phyloP scores from a whole-genome alignment of 352 stramenopile genomes.

The Plasmopara muralis region DNA sequence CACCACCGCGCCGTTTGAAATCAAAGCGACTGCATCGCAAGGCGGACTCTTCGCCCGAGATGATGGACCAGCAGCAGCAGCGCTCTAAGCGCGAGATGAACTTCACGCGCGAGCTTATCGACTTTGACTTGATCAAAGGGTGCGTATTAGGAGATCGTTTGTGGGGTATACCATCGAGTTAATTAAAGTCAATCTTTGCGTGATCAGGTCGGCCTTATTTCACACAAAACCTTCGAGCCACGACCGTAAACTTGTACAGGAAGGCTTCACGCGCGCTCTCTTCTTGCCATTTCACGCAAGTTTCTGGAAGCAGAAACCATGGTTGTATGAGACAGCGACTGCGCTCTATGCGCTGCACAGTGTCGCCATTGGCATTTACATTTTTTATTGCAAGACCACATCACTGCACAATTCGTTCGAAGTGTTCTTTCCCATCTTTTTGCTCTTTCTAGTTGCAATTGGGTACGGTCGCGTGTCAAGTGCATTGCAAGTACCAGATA shows the following conservation, averaged over 20 bases:
- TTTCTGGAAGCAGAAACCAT: constrained; percentile 72
- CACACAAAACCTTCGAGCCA: constrained; percentile 80
- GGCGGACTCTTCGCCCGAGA: constrained; percentile 32
- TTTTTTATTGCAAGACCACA: constrained; percentile 36
- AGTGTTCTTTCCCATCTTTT: constrained; percentile 45
- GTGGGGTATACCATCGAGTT: no score
- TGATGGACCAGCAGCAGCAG: constrained; percentile 19
- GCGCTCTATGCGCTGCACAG: constrained; percentile 53
- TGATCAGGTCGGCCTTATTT: constrained; percentile 68
- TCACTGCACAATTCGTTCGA: constrained; percentile 64
- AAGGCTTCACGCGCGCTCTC: constrained; percentile 59
- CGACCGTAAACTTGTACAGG: constrained; percentile 70
- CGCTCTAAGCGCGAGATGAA: constrained; percentile 56
- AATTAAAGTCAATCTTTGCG: background rate
- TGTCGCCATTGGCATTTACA: constrained; percentile 40
- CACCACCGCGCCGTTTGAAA: constrained; percentile 17
- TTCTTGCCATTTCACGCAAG: constrained; percentile 64
- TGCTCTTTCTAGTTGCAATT: constrained; percentile 60
- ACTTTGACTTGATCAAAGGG: constrained; percentile 86
- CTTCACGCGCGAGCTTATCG: constrained; percentile 69
- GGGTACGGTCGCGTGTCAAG: constrained; percentile 75
- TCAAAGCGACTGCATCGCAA: constrained; percentile 46
- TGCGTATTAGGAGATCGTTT: constrained; percentile 10
- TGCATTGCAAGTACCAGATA: constrained; percentile 53
- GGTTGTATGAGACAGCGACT: constrained; percentile 57